Conservation (phyloP, 1,139 yeast species). For the Yamadazyma songkhlaensis region DNA sequence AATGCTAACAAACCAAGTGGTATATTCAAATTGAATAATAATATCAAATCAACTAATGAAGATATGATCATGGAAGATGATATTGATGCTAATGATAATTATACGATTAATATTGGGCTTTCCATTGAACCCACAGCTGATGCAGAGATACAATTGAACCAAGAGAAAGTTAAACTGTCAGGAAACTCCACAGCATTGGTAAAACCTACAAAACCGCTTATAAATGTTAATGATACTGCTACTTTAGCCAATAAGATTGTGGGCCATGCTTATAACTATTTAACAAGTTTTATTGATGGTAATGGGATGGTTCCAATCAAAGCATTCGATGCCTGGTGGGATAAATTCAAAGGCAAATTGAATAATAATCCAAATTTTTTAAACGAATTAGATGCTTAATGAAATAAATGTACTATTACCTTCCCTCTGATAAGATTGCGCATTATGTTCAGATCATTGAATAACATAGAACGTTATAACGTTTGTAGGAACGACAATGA, state of each 20-base stretch:
- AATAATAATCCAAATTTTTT: constrained; percentile 80
- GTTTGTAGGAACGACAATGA: constrained; percentile 23
- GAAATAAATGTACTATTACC: constrained; percentile 1
- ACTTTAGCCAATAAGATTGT: constrained; percentile 83
- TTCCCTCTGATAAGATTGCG: no score
- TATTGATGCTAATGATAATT: constrained; percentile 27
- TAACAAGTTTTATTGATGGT: constrained; percentile 78
- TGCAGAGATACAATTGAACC: constrained; percentile 42
- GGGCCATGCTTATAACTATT: constrained; percentile 84
- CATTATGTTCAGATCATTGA: constrained; percentile 1
- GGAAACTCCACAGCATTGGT: constrained; percentile 20
- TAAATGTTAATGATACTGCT: constrained; percentile 26
- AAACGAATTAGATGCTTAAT: constrained; percentile 32
- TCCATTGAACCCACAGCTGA: constrained; percentile 74
- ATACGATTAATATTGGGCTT: constrained; percentile 69
- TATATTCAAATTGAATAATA: constrained; percentile 72
- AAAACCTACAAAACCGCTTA: constrained; percentile 18
- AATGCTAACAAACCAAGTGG: constrained; percentile 83
- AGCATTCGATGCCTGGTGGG: constrained; percentile 96
- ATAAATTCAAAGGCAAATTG: constrained; percentile 72
- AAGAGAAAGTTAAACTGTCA: constrained; percentile 26
- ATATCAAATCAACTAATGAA: constrained; percentile 11
- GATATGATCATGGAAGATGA: constrained; percentile 30
- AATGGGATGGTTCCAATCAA: constrained; percentile 83
- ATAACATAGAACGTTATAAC: constrained; percentile 23